Conservation (phyloP, 2,329 filamentous ascomycete genomes). For the Cladosporium sp. region DNA sequence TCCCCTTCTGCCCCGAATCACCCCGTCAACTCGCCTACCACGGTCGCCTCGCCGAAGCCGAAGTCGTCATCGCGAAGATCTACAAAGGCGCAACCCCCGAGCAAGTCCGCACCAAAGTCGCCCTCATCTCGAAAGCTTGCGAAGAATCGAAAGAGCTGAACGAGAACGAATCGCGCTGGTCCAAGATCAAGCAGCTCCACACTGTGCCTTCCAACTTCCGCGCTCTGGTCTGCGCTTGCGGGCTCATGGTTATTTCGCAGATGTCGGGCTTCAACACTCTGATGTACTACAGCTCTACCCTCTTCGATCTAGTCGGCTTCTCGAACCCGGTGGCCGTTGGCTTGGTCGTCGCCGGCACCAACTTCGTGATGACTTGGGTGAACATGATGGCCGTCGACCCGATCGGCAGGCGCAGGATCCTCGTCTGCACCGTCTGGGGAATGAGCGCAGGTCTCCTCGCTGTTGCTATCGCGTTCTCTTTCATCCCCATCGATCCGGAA, state of each 20-base stretch:
- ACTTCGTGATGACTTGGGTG: slow-evolving; percentile 76
- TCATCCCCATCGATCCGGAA: slow-evolving; percentile 54
- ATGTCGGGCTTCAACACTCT: slow-evolving; percentile 54
- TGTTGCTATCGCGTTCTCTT: slow-evolving; percentile 73
- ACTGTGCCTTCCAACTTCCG: slow-evolving; percentile 54
- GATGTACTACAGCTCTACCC: slow-evolving; percentile 70
- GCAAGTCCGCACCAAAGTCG: slow-evolving; percentile 31
- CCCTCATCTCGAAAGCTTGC: slow-evolving; percentile 34
- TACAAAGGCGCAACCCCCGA: slow-evolving; percentile 33
- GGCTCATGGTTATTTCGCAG: slow-evolving; percentile 70
- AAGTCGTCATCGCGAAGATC: slow-evolving; percentile 40
- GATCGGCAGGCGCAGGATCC: slow-evolving; percentile 73
- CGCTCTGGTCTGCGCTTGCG: slow-evolving; percentile 66
- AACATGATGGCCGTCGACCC: slow-evolving; percentile 77
- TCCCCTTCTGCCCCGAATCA: slow-evolving; percentile 41
- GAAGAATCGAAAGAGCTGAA: slow-evolving; percentile 36
- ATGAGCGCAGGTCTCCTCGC: slow-evolving; percentile 73
- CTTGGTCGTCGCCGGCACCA: slow-evolving; percentile 60
- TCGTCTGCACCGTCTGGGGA: slow-evolving; percentile 51
- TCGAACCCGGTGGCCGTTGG: slow-evolving; percentile 52
- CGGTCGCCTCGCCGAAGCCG: slow-evolving; percentile 38
- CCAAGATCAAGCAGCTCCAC: slow-evolving; percentile 38
- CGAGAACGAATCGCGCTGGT: slow-evolving; percentile 35
- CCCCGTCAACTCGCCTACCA: slow-evolving; percentile 45
- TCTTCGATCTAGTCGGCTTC: slow-evolving; percentile 22